phyloP scores from a whole-genome alignment of 1,284 basidiomycete species.

The Sporisorium scitamineum region DNA sequence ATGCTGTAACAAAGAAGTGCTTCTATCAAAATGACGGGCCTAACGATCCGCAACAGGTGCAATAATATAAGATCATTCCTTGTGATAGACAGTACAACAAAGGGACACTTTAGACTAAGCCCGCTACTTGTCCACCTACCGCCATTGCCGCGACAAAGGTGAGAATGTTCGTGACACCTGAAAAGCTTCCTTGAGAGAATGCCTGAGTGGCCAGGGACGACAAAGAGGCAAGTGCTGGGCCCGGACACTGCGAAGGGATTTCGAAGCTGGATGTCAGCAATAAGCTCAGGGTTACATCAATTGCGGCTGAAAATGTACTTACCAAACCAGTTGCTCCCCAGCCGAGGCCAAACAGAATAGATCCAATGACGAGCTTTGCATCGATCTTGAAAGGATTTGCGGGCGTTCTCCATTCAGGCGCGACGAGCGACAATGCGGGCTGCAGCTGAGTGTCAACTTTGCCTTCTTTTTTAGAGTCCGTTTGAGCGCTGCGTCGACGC shows the following conservation, averaged over 20 bases:
- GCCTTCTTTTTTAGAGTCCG: conserved; percentile 7
- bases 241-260: conserved; percentile 40
- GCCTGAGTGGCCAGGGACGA: conserved; percentile 12
- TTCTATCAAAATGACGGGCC: background rate
- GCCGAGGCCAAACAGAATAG: conserved; percentile 64
- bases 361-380: conserved; percentile 49
- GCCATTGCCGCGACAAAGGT: conserved; percentile 44
- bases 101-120: conserved; percentile 10
- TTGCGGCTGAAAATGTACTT: too few species aligned
- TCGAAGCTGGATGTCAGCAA: background rate
- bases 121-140: conserved; percentile 38
- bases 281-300: too few species aligned
- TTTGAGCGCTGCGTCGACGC: conserved; percentile 3
- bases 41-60: background rate
- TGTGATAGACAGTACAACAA: background rate
- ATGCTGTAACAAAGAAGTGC: background rate
- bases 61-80: background rate
- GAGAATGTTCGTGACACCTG: conserved; percentile 7
- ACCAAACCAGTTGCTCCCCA: conserved; percentile 63
- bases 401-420: conserved; percentile 59
- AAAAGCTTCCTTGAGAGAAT: conserved; percentile 5
- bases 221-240: conserved; percentile 49
- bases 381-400: conserved; percentile 51
- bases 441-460: conserved; percentile 17
- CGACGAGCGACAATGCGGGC: conserved; percentile 26